phyloP scores from a whole-genome alignment of 768 basidiomycete genomes.

The Kwoniella mangroviensis region DNA sequence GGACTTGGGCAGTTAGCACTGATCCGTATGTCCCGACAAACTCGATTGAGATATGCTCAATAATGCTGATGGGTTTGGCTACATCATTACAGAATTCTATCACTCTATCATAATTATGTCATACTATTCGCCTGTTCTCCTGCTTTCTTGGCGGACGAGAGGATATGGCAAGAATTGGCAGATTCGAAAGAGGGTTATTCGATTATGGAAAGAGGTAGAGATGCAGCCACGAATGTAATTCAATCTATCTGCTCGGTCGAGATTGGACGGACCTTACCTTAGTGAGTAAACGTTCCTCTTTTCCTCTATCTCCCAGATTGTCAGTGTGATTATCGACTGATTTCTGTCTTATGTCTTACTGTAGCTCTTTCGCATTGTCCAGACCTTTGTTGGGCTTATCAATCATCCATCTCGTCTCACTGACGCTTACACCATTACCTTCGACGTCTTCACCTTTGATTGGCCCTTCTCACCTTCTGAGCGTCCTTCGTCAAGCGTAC shows the following conservation, averaged over 20 bases:
- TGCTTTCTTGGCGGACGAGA: constrained; percentile 33
- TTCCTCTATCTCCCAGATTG: neutral
- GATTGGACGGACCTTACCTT: constrained; percentile 51
- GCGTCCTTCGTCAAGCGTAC: constrained; percentile 45
- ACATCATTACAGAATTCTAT: constrained; percentile 40
- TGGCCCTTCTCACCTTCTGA: constrained; percentile 35
- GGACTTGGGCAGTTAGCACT: constrained; percentile 32
- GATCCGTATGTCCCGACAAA: constrained; percentile 48
- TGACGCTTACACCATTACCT: constrained; percentile 34
- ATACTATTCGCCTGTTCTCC: constrained; percentile 49
- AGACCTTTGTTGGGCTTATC: constrained; percentile 49
- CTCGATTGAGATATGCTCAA: neutral
- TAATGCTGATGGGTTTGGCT: neutral
- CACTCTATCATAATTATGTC: constrained; percentile 52
- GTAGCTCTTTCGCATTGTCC: constrained; percentile 51
- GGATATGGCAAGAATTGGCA: constrained; percentile 49
- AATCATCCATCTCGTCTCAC: constrained; percentile 41
- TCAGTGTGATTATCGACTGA: neutral
- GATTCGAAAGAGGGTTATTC: constrained; percentile 44
- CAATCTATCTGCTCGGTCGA: constrained; percentile 54
- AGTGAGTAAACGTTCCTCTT: constrained; percentile 33
- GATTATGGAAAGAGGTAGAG: constrained; percentile 48
- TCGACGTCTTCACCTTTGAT: constrained; percentile 35
- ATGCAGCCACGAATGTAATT: constrained; percentile 54
- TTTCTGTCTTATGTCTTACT: neutral